Conservation (phyloP, 2,329 filamentous ascomycete genomes). For the Aspergillus sclerotialis region DNA sequence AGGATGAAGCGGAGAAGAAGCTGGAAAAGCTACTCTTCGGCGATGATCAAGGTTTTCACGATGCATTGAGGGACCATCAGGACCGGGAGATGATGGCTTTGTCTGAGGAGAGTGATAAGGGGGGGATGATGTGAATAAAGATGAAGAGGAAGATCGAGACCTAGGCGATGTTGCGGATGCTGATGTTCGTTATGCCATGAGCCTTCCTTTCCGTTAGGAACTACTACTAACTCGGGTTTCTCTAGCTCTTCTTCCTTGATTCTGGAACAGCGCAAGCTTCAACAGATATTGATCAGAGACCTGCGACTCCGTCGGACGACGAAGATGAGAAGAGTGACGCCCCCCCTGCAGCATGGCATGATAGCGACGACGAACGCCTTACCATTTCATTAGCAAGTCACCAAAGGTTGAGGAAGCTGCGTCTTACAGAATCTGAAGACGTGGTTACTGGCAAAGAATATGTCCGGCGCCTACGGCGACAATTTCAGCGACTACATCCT, state of each 20-base stretch:
- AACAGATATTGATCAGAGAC: slow-evolving; percentile 19
- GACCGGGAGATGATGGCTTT: slow-evolving; percentile 34
- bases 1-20: slow-evolving; percentile 76
- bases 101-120: slow-evolving; percentile 21
- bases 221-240: background rate
- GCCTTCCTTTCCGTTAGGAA: background rate
- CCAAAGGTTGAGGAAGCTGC: slow-evolving; percentile 72
- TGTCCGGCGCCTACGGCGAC: slow-evolving; percentile 67
- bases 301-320: slow-evolving; percentile 34
- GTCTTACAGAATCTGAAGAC: slow-evolving; percentile 75
- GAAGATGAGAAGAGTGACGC: slow-evolving; percentile 23
- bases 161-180: slow-evolving; percentile 67
- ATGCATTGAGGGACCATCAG: slow-evolving; percentile 59
- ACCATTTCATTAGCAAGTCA: slow-evolving; percentile 73
- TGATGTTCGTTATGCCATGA: slow-evolving; percentile 44
- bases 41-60: slow-evolving; percentile 72
- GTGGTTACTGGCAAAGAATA: slow-evolving; percentile 83
- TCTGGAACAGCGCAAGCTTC: slow-evolving; percentile 46
- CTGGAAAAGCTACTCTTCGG: slow-evolving; percentile 86
- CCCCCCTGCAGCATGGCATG: slow-evolving; percentile 61
- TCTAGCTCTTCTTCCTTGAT: slow-evolving; percentile 73
- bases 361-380: slow-evolving; percentile 90
- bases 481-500: slow-evolving; percentile 60
- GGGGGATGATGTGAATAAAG: slow-evolving; percentile 29
- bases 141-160: slow-evolving; percentile 43